A percentile compares a stretch with the other conserved stretches of the same genome.
These are phyloP conservation scores for Nothophoma quercina DNA, from an alignment of 2,329 filamentous ascomycete genomes.

Conservation along the genomic window DNA sequence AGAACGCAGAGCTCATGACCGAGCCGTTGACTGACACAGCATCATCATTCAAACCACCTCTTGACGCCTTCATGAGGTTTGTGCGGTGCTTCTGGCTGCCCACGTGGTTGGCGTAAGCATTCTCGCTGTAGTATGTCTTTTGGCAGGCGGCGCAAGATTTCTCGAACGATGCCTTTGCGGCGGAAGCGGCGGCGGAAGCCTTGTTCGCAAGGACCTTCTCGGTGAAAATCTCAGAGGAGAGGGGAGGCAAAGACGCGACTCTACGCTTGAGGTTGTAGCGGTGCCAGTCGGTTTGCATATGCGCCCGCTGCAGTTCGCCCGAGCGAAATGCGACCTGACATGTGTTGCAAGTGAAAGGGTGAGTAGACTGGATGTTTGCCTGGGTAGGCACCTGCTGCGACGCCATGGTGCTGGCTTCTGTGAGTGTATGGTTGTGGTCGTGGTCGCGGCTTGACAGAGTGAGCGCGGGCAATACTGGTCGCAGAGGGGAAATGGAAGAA, in stretches of 20 bases:
- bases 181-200: constrained; percentile 81
- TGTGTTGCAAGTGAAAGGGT: constrained; percentile 98
- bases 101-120: constrained; percentile 92
- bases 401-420: constrained; percentile 39
- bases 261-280: constrained; percentile 96
- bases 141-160: constrained; percentile 81
- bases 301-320: constrained; percentile 88
- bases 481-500: constrained; percentile 18
- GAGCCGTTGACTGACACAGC: constrained; percentile 70
- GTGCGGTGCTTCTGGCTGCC: constrained; percentile 88
- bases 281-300: constrained; percentile 99
- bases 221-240: constrained; percentile 90
- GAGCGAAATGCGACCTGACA: constrained; percentile 97
- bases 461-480: constrained; percentile 17
- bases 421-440: constrained; percentile 1
- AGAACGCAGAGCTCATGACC: constrained; percentile 89
- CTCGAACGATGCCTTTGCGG: constrained; percentile 88
- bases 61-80: constrained; percentile 61
- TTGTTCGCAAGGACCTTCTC: constrained; percentile 95
- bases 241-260: constrained; percentile 87
- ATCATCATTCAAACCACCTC: constrained; percentile 60
- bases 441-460: constrained; percentile 6
- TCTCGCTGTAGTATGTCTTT: constrained; percentile 96
- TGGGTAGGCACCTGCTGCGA: constrained; percentile 42
- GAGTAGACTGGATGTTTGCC: constrained; percentile 53